phyloP scores from a whole-genome alignment of 257 asterid genomes.

The Schizonepeta tenuifolia region DNA sequence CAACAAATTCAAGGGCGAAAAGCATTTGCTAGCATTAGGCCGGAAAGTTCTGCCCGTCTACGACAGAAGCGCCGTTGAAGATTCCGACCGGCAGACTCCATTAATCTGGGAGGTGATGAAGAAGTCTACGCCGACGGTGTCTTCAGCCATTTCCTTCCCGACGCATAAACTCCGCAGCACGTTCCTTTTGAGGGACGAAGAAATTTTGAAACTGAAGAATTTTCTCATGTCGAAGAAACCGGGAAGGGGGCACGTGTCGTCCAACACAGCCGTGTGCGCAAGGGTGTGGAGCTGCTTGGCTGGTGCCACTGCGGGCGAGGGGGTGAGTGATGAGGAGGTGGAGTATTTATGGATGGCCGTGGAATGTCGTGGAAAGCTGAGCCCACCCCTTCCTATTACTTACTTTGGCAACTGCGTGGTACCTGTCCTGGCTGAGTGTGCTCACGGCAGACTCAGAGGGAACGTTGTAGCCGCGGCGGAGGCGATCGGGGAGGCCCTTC shows the following conservation, averaged over 20 bases:
- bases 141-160: neutral
- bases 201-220: neutral
- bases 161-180: neutral
- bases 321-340: neutral
- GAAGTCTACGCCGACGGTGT: neutral
- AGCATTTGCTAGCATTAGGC: neutral
- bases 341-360: neutral
- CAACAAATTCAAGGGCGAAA: neutral
- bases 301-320: neutral
- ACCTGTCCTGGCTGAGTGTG: neutral
- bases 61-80: neutral
- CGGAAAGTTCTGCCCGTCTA: neutral
- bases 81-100: neutral
- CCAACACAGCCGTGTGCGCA: neutral
- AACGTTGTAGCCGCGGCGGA: neutral
- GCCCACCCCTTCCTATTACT: neutral
- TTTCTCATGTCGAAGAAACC: neutral
- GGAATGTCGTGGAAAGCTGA: neutral
- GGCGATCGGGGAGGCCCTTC: neutral
- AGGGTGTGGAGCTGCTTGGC: neutral
- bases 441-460: no score
- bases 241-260: neutral
- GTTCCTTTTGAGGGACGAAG: neutral
- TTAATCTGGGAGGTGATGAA: neutral
- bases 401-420: neutral